phyloP scores from a whole-genome alignment of 2,329 filamentous ascomycete genomes.

The Penicillium polonicum region DNA sequence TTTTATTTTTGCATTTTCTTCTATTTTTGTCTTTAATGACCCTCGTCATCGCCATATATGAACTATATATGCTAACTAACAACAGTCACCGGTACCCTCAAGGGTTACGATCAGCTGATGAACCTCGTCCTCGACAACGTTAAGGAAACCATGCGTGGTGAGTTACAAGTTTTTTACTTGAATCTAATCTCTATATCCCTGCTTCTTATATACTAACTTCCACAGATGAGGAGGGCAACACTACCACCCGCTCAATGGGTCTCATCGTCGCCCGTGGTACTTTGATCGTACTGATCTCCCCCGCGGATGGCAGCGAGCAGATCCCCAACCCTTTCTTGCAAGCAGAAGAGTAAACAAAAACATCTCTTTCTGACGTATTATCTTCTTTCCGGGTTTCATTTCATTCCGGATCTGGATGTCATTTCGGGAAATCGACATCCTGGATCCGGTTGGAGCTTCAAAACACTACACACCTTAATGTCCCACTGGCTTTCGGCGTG shows the following conservation, averaged over 20 bases:
- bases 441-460: background rate
- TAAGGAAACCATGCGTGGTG: conserved; percentile 84
- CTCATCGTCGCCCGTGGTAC: conserved; percentile 90
- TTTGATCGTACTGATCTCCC: conserved; percentile 86
- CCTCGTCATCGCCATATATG: background rate
- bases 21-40: background rate
- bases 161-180: conserved; percentile 22
- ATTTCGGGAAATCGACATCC: background rate
- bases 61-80: conserved; percentile 10
- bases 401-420: background rate
- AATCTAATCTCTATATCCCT: background rate
- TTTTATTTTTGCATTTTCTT: background rate
- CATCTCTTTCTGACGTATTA: background rate
- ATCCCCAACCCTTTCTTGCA: conserved; percentile 92
- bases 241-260: conserved; percentile 74
- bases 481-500: conserved; percentile 7
- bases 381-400: background rate
- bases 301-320: conserved; percentile 89
- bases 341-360: conserved; percentile 58
- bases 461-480: conserved; percentile 1
- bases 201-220: conserved; percentile 18
- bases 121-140: conserved; percentile 96
- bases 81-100: conserved; percentile 80
- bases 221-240: conserved; percentile 88
- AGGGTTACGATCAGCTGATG: conserved; percentile 97